These are phyloP conservation scores for Biscogniauxia sp. DNA, from an alignment of 2,329 filamentous ascomycete species.

Conservation along the genomic window DNA sequence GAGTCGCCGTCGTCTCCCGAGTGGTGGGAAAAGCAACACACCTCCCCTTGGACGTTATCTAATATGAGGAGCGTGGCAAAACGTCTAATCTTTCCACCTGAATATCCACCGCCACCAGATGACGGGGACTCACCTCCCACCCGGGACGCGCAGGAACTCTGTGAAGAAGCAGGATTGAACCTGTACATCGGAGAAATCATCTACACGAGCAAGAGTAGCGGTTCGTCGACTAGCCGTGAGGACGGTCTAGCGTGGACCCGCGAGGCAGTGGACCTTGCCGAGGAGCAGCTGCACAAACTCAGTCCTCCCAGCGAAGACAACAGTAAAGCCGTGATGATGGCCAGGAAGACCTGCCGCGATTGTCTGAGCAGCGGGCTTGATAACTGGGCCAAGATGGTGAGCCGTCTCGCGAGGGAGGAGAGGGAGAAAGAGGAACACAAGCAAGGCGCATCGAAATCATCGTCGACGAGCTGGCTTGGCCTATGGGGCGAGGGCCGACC, in stretches of 20 bases:
- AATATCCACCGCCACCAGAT: conserved; percentile 68
- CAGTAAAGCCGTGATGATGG: conserved; percentile 39
- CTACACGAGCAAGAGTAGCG: conserved; percentile 56
- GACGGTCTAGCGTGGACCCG: conserved; percentile 86
- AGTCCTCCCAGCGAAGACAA: conserved; percentile 26
- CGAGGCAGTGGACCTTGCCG: conserved; percentile 79
- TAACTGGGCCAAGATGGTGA: conserved; percentile 84
- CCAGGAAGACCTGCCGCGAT: conserved; percentile 65
- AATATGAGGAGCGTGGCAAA: conserved; percentile 29
- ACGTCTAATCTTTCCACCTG: conserved; percentile 45
- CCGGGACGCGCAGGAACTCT: conserved; percentile 64
- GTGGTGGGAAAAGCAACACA: conserved; percentile 1
- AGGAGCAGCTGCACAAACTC: conserved; percentile 58
- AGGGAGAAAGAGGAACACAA: conserved; percentile 22
- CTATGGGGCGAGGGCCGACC: conserved; percentile 38
- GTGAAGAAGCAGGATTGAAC: conserved; percentile 83
- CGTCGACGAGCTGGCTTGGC: conserved; percentile 35
- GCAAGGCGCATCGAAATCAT: not conserved
- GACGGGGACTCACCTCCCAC: conserved; percentile 68
- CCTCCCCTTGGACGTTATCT: conserved; percentile 21
- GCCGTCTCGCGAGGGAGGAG: conserved; percentile 51
- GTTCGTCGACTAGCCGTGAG: conserved; percentile 42
- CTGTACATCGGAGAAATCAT: conserved; percentile 93
- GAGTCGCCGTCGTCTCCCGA: conserved; percentile 5
- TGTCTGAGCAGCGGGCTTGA: conserved; percentile 74